Percentiles rank a stretch among this genome's conserved stretches.
phyloP scores from a whole-genome alignment of 345 rosid genomes.

The Turritis glabra region DNA sequence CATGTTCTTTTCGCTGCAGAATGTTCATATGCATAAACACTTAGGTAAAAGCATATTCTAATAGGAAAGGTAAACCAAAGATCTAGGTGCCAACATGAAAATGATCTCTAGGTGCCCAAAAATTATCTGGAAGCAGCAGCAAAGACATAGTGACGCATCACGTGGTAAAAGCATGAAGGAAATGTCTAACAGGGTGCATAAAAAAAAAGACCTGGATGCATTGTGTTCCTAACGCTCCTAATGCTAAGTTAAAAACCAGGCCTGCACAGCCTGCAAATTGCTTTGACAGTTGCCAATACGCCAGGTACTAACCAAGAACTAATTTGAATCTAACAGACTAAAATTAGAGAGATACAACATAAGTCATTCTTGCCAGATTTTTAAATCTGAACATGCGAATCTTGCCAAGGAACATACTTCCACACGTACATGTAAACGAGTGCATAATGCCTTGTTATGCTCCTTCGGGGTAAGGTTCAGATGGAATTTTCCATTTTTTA shows the following conservation, averaged over 20 bases:
- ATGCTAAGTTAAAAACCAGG: neutral
- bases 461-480: constrained; percentile 75
- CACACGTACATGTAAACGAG: constrained; percentile 64
- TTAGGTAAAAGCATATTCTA: neutral
- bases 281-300: neutral
- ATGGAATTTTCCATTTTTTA: constrained; percentile 81
- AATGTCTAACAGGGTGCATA: neutral
- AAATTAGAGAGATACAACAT: constrained; percentile 4
- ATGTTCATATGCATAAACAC: constrained; percentile 28
- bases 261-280: neutral
- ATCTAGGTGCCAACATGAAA: constrained; percentile 2
- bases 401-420: constrained; percentile 16
- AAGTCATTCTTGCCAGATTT: neutral
- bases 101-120: constrained; percentile 15
- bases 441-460: constrained; percentile 85
- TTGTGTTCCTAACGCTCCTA: neutral
- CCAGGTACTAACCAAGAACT: constrained; percentile 4
- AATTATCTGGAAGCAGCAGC: constrained; percentile 10
- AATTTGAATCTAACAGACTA: constrained; percentile 13
- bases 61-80: neutral
- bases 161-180: neutral
- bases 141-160: constrained; percentile 9
- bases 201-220: neutral
- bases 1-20: constrained; percentile 63
- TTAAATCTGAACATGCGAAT: constrained; percentile 1